Evolutionary conservation across 805 yeast genomes (phyloP).

Genomic region (Candida multigemmis): DNA sequence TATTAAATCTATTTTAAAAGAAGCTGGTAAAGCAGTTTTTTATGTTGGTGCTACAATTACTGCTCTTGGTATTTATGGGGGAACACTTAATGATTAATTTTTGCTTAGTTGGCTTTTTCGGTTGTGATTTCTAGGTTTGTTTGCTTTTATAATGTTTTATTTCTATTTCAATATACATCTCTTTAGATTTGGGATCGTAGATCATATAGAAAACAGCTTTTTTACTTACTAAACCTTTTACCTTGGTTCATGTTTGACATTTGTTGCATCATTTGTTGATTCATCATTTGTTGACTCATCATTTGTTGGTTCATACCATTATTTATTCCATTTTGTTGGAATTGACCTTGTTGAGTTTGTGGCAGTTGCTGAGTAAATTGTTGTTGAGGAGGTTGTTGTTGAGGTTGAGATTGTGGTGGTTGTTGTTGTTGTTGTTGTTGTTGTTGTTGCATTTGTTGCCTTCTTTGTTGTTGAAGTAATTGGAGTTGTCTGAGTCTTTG

Average conservation of each 20-base stretch:
- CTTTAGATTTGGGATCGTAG: background rate
- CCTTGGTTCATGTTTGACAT: conserved; percentile 5
- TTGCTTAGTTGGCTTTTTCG: background rate
- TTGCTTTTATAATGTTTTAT: conserved; percentile 1
- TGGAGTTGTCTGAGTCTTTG: conserved; percentile 29
- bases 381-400: conserved; percentile 2
- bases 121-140: conserved; percentile 1
- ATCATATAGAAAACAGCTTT: background rate
- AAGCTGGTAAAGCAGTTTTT: conserved; percentile 20
- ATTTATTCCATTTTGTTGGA: conserved; percentile 4
- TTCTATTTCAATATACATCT: background rate
- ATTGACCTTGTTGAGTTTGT: conserved; percentile 1
- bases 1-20: conserved; percentile 9
- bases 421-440: conserved; percentile 9
- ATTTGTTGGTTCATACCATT: conserved; percentile 2
- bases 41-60: conserved; percentile 22
- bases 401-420: conserved; percentile 5
- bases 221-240: conserved; percentile 3
- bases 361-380: conserved; percentile 1
- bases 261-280: conserved; percentile 10
- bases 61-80: conserved; percentile 28
- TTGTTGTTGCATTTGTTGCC: conserved; percentile 8
- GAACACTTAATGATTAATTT: conserved; percentile 4
- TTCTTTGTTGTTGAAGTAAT: conserved; percentile 13
- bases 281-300: conserved; percentile 8